A percentile compares a stretch with the other conserved stretches of the same genome.
Evolutionary conservation across 495 filamentous ascomycete species (phyloP).

Genomic region (Penicillium pulvis): DNA sequence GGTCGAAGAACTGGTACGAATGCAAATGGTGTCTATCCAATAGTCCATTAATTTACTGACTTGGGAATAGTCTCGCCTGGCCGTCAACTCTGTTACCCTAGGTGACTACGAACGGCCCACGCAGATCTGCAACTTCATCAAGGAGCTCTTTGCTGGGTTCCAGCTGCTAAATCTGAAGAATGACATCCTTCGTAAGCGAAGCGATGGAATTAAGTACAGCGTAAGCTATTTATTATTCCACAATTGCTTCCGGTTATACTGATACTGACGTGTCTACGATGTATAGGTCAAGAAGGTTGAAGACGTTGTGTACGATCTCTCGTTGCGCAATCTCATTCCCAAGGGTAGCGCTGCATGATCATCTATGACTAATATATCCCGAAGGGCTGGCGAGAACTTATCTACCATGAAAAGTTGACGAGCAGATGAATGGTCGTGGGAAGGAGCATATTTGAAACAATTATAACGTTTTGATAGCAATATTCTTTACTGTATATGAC

Average conservation of each 20-base stretch:
- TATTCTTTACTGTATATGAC: not conserved
- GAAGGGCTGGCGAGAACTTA: not conserved
- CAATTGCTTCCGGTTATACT: constrained; percentile 3
- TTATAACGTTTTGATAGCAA: not conserved
- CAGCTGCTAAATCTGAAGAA: constrained; percentile 98
- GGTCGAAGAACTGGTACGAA: constrained; percentile 78
- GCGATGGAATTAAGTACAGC: constrained; percentile 92
- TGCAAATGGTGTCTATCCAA: not conserved
- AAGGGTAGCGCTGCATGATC: constrained; percentile 29
- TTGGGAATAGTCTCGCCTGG: constrained; percentile 67
- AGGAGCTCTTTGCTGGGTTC: constrained; percentile 93
- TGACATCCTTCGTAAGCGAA: constrained; percentile 81
- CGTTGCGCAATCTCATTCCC: constrained; percentile 78
- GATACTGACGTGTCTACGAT: constrained; percentile 8
- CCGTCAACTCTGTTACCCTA: constrained; percentile 94
- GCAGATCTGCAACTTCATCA: constrained; percentile 88
- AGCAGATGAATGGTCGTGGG: not conserved
- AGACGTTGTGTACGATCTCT: constrained; percentile 95
- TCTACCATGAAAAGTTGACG: not conserved
- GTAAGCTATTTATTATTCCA: constrained; percentile 46
- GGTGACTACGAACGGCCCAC: constrained; percentile 83
- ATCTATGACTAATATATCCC: not conserved
- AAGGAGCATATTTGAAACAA: not conserved
- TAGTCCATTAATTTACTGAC: constrained; percentile 6
- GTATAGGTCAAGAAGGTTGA: constrained; percentile 87